These are phyloP conservation scores for Saccharomyces paradoxus DNA, from an alignment of 805 yeast genomes.

Conservation along the genomic window DNA sequence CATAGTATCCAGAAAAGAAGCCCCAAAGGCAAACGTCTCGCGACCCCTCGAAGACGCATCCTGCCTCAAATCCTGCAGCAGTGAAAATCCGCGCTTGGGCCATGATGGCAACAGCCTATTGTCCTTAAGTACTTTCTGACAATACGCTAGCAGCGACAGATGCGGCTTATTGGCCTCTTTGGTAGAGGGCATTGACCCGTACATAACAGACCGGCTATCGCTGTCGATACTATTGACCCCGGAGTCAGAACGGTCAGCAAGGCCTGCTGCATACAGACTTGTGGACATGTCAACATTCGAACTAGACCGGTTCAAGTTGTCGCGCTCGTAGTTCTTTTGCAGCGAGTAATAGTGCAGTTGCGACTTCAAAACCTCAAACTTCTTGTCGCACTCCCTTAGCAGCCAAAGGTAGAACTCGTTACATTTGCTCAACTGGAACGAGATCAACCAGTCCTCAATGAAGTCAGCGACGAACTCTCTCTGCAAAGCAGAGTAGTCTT, in stretches of 20 bases:
- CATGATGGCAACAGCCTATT: slow-evolving; percentile 26
- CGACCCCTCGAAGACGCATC: not conserved
- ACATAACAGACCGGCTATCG: not conserved
- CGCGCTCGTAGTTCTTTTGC: slow-evolving; percentile 6
- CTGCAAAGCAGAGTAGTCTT: slow-evolving; percentile 6
- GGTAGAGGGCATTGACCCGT: not conserved
- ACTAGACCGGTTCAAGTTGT: not conserved
- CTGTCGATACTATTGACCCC: not conserved
- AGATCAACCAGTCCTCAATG: slow-evolving; percentile 28
- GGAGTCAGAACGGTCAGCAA: not conserved
- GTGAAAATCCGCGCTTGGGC: slow-evolving; percentile 16
- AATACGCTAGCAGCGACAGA: not conserved
- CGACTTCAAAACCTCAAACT: slow-evolving; percentile 17
- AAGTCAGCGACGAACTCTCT: slow-evolving; percentile 20
- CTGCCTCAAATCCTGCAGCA: not conserved
- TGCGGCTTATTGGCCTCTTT: not conserved
- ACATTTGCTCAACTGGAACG: slow-evolving; percentile 24
- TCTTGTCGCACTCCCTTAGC: slow-evolving; percentile 19
- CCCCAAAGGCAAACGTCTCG: not conserved
- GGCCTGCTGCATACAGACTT: not conserved
- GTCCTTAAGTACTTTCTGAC: slow-evolving; percentile 7
- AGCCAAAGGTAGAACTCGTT: slow-evolving; percentile 29
- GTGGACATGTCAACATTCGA: not conserved
- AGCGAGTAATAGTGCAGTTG: slow-evolving; percentile 16
- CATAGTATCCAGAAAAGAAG: not conserved